phyloP scores from a whole-genome alignment of 495 filamentous ascomycete species.

The Podospora bellae-mahoneyi region DNA sequence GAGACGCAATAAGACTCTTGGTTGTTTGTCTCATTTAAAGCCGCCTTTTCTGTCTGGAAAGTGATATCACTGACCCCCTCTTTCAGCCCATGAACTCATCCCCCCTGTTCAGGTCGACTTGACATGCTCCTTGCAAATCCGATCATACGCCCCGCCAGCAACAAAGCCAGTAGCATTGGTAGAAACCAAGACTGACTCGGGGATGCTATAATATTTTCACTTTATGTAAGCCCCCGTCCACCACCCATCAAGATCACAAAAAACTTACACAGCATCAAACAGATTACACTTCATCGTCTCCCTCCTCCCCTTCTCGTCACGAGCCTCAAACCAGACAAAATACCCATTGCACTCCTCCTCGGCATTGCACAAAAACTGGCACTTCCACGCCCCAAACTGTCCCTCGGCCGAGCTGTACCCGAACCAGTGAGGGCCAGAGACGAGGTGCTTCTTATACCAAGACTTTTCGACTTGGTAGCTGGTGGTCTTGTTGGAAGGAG shows the following conservation, averaged over 20 bases:
- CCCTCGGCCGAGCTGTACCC: slow-evolving; percentile 5
- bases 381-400: slow-evolving; percentile 34
- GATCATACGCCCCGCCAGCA: slow-evolving; percentile 29
- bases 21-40: neutral
- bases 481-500: slow-evolving; percentile 11
- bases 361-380: slow-evolving; percentile 38
- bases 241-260: too few species aligned
- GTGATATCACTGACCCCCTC: neutral
- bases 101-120: neutral
- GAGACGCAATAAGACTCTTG: neutral
- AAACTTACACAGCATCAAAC: slow-evolving; percentile 36
- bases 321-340: slow-evolving; percentile 28
- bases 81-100: neutral
- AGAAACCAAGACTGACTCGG: slow-evolving; percentile 20
- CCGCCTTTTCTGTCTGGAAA: neutral
- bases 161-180: slow-evolving; percentile 17
- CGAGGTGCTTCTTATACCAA: slow-evolving; percentile 25
- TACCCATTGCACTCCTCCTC: slow-evolving; percentile 28
- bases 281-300: slow-evolving; percentile 32
- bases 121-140: slow-evolving; percentile 18
- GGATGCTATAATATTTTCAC: slow-evolving; percentile 17
- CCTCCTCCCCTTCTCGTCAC: slow-evolving; percentile 11
- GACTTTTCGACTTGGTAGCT: slow-evolving; percentile 21
- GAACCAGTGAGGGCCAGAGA: slow-evolving; percentile 30
- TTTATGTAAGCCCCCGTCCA: neutral